Base-by-base conservation (phyloP, 371 early-diverging fungal species). In the Lichtheimia corymbifera region DNA sequence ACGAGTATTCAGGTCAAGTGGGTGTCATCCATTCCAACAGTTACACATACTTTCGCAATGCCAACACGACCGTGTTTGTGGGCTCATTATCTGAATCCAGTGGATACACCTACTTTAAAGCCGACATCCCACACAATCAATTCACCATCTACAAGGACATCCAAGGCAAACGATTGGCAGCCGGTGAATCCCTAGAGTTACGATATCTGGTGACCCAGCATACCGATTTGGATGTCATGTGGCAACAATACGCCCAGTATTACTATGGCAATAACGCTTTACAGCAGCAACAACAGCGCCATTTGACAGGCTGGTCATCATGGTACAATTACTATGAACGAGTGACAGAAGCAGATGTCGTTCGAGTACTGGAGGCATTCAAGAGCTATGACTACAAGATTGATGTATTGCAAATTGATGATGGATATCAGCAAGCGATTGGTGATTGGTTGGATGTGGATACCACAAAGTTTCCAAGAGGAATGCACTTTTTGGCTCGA, bases 341-440 rank as follows among this genome's bases (percentile, higher is more conserved):
- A n/a, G 72, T 81, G 30, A 77, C 68, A 11, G 75, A 81, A 56
- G 63, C 67, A 6, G 67, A 76, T 55, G 63, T 81, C 3, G 49
- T 70, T 35, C 68, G 73, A 17, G 72, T 69, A 40, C 50, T 81
- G 12, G 40, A 24, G 14, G 66, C 70, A 17, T 69, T 73, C 40
- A 58, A 68, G 12, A 54, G 60, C 3, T 56, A 71, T 11, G 51
- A 58, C 0, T 78, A 74, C 56, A 76, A 78, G 1, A 74, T 73
- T 7, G 73, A 74, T 24, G 73, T 76, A 9, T 74, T 81, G 28
- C 82, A 81, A 58, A 73, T 81, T 28, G 82, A 81, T 50, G 82
- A 81, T 61, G 82, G 82, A 3, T 81, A 68, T 50, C 58, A 73
- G 45, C 61, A 55, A 5, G 61, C 69, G 0, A 66, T 81, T 9